Percentiles rank a stretch among this genome's conserved stretches.
Conservation (phyloP, 345 rosid species). For the Salix purpurea region DNA sequence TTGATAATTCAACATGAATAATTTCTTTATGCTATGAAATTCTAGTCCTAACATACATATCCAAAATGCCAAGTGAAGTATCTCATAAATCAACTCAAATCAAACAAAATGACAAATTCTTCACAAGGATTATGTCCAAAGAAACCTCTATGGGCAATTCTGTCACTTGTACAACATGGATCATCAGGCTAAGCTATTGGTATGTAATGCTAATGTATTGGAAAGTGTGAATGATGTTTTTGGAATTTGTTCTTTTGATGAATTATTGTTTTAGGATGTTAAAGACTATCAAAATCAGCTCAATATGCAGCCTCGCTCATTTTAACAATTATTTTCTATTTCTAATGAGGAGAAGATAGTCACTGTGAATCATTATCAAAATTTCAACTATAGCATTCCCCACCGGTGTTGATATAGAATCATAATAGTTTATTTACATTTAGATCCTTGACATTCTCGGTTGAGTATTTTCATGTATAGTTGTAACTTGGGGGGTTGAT, state of each 20-base stretch:
- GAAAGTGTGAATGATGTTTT: not conserved
- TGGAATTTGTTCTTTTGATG: not conserved
- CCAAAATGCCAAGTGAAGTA: conserved; percentile 21
- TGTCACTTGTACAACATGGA: conserved; percentile 35
- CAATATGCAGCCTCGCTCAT: not conserved
- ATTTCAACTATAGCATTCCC: too few species aligned
- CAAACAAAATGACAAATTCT: conserved; percentile 46
- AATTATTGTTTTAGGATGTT: not conserved
- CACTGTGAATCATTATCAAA: too few species aligned
- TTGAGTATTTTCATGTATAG: too few species aligned
- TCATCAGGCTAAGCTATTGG: not conserved
- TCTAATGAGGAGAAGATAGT: too few species aligned
- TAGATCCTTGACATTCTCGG: too few species aligned
- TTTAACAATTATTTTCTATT: too few species aligned
- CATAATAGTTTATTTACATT: too few species aligned
- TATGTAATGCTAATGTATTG: not conserved
- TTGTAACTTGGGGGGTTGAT: too few species aligned
- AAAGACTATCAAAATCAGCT: not conserved
- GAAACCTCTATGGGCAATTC: conserved; percentile 49
- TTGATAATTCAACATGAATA: too few species aligned
- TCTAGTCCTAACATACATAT: not conserved
- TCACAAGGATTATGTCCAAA: conserved; percentile 54
- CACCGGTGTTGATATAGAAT: too few species aligned
- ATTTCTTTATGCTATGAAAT: too few species aligned
- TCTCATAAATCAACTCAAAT: conserved; percentile 24